A percentile compares a stretch with the other conserved stretches of the same genome.
phyloP scores from a whole-genome alignment of 2,329 filamentous ascomycete genomes.

The Dothideomycetes sp. region DNA sequence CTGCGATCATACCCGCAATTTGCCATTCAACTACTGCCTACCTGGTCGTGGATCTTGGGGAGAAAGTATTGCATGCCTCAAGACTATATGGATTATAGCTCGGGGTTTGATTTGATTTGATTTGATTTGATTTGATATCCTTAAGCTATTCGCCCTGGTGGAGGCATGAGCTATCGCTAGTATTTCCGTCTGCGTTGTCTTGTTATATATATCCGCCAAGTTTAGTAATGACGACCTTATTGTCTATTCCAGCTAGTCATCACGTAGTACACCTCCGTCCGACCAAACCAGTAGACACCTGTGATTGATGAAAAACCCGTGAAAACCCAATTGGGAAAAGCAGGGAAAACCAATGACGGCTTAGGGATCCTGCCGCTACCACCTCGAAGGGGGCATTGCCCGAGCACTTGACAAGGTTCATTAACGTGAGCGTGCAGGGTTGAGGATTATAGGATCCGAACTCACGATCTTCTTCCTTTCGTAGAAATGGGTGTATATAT shows the following conservation, averaged over 20 bases:
- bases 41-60: too few relatives aligned
- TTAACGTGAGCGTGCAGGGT: constrained; percentile 3
- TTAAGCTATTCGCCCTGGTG: constrained; percentile 2
- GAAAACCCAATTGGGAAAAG: constrained; percentile 2
- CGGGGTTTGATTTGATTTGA: not conserved
- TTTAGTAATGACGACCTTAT: constrained; percentile 4
- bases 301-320: constrained; percentile 2
- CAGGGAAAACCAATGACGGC: constrained; percentile 3
- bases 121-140: not conserved
- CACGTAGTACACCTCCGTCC: constrained; percentile 5
- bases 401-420: constrained; percentile 1
- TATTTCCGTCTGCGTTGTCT: constrained; percentile 1
- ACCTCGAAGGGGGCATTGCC: constrained; percentile 3
- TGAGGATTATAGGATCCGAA: not conserved
- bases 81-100: too few relatives aligned
- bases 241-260: constrained; percentile 1
- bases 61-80: too few relatives aligned
- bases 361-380: constrained; percentile 2
- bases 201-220: constrained; percentile 5
- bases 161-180: constrained; percentile 2
- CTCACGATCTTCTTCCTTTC: not conserved
- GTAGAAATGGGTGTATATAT: constrained; percentile 5
- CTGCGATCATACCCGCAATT: too few relatives aligned
- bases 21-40: too few relatives aligned
- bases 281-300: constrained; percentile 1